Base-by-base conservation (phyloP, 805 yeast species). In the Candida namnaoensis region DNA sequence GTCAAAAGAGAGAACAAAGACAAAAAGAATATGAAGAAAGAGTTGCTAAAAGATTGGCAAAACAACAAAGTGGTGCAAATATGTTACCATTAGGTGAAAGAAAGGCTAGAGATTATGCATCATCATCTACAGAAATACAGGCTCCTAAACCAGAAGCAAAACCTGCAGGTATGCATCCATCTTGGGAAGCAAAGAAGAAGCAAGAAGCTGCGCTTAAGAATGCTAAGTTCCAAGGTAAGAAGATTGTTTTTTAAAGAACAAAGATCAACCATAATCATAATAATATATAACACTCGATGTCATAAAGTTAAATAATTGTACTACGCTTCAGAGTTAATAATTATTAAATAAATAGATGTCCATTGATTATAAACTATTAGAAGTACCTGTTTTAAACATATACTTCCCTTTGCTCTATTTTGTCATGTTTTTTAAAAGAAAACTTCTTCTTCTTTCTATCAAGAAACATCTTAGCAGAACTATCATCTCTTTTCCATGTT, bases 181-280 rank as follows among this genome's bases (percentile, higher is more conserved):
- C 99, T 2, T 93, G 99, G 99, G 81, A 77, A 52, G 99, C 99
- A 23, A 86, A 85, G 66, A 78, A 75, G 65, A 63, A 74, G 47
- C 85, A 80, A 26, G 83, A 85, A 54, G 84, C 82, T 50, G 75
- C 77, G 40, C 58, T 68, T 48, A 75, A 78, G 62, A 74, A 76
- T 43, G 80, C 72, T 38, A 78, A 80, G 57, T 88, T 88, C 57
- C 61, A 69, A 40, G 99, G 99, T 57, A 90, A 88, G 65, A 91
- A 90, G 68, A 74, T 84, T 50, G 78, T 72, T 5, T 90, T 90
- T 58, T 88, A 80, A 30, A 30, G 19, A 19, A 3, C 19, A 19
- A 19, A 19, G 3, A 19, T 19, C 19, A 19, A 19, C 19, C 19
- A 19, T 19, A 19, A 19, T 19, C 3, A 3, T 19, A 19, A 19